Evolutionary conservation across 169 alveolate genomes (phyloP), one percentile per base, ranked within the genome.

Genomic region (Besnoitia besnoiti): DNA sequence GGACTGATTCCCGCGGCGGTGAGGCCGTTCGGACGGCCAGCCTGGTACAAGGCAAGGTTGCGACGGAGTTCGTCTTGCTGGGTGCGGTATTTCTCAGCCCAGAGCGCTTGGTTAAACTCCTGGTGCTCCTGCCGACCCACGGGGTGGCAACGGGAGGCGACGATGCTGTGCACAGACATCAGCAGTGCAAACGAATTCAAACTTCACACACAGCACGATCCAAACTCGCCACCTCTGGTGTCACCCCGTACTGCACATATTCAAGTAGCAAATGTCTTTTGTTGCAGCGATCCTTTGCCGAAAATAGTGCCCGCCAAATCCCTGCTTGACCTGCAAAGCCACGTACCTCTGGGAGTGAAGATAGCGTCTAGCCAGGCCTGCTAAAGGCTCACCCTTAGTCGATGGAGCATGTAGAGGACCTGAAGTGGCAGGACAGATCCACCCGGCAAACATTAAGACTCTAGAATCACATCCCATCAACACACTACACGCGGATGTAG

Each of bases 1-100:
- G 87, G 87, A 37, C 19, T 27, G 59, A 77, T 77, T 19, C 87
- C 87, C 1, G 61, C 87, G 47, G 87, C 87, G 3, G 59, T 1
- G 16, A 77, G 7, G 10, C 87, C 87, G 59, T 77, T 77, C 30
- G 87, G 87, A 7, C 87, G 87, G 59, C 87, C 87, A 0, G 10
- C 42, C 59, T 42, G 49, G 59, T 27, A 35, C 49, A 77, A 42
- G 8, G 87, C 49, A 35, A 77, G 61, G 40, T 77, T 77, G n/a
- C 87, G 50, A 14, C 87, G 50, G 59, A 77, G 59, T 39, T 77
- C 87, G n/a, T 37, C 49, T 67, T 67, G 46, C 44, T 67, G 80
- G 42, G 8, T n/a, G 39, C 39, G 42, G 42, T 35, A 16, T n/a
- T 67, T 67, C 80, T 67, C 80, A 14, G 24, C 7, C 80, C 80